Conservation (phyloP, 305 asterid genomes). For the Solanum aculeatissimum region DNA sequence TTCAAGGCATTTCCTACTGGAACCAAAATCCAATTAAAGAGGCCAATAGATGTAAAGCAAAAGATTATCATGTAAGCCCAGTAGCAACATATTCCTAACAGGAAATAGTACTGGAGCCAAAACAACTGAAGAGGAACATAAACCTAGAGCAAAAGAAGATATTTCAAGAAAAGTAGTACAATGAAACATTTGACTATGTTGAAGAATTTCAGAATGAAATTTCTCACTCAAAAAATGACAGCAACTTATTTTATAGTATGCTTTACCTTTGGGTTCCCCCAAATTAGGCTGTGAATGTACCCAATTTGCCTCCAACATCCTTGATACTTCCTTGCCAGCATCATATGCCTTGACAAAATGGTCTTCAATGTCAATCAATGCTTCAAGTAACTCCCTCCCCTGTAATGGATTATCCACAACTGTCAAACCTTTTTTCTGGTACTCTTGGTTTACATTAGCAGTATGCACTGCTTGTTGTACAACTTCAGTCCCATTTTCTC, state of each 20-base stretch:
- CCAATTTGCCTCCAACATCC: conserved; percentile 83
- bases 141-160: not conserved
- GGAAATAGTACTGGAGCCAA: not conserved
- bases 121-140: not conserved
- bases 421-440: conserved; percentile 28
- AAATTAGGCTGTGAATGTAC: conserved; percentile 72
- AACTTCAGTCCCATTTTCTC: conserved; percentile 17
- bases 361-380: conserved; percentile 71
- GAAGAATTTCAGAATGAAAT: not conserved
- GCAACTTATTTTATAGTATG: not conserved
- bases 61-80: not conserved
- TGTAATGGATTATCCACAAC: conserved; percentile 57
- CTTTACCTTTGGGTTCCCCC: conserved; percentile 69
- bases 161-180: not conserved
- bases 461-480: conserved; percentile 13
- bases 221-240: not conserved
- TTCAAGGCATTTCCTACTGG: not conserved
- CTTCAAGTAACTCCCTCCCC: conserved; percentile 85
- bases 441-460: conserved; percentile 25
- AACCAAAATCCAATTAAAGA: not conserved
- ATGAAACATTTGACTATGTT: not conserved
- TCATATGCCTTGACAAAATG: conserved; percentile 72
- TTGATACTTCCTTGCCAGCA: conserved; percentile 76
- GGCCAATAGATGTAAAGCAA: not conserved
- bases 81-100: not conserved